Percentiles rank a stretch among this genome's conserved stretches.
phyloP scores from a whole-genome alignment of 192 early-diverging fungal genomes.

The Jimgerdemannia flammicorona region DNA sequence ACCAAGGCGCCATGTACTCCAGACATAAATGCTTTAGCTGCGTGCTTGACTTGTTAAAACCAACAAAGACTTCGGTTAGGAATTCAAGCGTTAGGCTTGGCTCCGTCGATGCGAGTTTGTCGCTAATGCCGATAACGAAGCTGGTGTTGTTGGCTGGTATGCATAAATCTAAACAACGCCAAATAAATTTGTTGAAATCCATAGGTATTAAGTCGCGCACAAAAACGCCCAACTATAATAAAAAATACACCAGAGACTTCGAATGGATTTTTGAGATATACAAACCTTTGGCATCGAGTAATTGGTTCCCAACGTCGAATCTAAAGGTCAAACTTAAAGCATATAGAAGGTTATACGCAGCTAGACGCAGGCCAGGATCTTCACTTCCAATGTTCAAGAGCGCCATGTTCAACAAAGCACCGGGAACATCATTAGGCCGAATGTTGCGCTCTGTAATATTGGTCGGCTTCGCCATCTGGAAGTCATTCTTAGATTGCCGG shows the following conservation, averaged over 20 bases:
- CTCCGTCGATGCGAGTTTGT: slow-evolving; percentile 69
- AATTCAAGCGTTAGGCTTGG: slow-evolving; percentile 86
- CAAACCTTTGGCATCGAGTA: slow-evolving; percentile 68
- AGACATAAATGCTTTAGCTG: slow-evolving; percentile 76
- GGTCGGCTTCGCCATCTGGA: slow-evolving; percentile 59
- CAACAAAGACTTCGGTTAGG: slow-evolving; percentile 78
- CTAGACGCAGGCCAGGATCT: slow-evolving; percentile 73
- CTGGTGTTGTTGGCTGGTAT: slow-evolving; percentile 84
- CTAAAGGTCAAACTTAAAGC: slow-evolving; percentile 76
- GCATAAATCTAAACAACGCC: slow-evolving; percentile 57
- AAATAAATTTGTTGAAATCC: too few species aligned
- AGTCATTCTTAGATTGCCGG: slow-evolving; percentile 66
- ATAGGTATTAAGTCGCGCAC: too few species aligned
- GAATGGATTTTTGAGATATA: background rate
- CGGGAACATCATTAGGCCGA: slow-evolving; percentile 86
- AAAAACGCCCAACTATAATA: too few species aligned
- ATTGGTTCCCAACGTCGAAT: slow-evolving; percentile 78
- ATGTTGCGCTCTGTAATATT: slow-evolving; percentile 69
- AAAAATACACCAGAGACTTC: too few species aligned
- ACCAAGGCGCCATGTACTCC: slow-evolving; percentile 90
- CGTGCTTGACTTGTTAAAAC: slow-evolving; percentile 72
- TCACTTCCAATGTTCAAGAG: slow-evolving; percentile 84
- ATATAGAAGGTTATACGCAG: slow-evolving; percentile 90
- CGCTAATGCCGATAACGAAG: slow-evolving; percentile 84
- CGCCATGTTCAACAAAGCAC: slow-evolving; percentile 89